These are phyloP conservation scores for Rhizophlyctis rosea DNA, from an alignment of 192 early-diverging fungal genomes.

Conservation along the genomic window DNA sequence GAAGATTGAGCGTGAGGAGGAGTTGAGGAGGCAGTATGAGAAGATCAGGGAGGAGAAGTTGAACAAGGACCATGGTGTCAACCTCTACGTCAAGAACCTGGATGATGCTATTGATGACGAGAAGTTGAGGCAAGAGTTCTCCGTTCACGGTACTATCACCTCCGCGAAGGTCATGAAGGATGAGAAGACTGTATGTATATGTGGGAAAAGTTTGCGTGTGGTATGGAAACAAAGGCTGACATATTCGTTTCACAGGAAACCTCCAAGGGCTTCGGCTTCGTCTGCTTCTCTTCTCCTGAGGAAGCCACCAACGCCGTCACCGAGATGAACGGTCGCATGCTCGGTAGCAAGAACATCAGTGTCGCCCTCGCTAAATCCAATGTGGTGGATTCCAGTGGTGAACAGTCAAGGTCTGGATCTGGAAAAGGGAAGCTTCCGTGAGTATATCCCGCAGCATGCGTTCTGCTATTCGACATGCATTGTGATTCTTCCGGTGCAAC, in stretches of 20 bases:
- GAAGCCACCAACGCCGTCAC: conserved; percentile 96
- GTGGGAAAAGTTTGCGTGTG: conserved; percentile 25
- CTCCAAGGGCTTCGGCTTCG: conserved; percentile 94
- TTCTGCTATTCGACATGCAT: neutral
- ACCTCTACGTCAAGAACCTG: conserved; percentile 97
- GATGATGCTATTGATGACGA: conserved; percentile 95
- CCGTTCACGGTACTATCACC: conserved; percentile 89
- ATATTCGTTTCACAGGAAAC: too few relatives aligned
- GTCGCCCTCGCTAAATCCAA: conserved; percentile 96
- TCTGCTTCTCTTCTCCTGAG: conserved; percentile 94
- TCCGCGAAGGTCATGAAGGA: conserved; percentile 95
- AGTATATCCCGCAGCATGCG: neutral
- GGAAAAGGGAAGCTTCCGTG: conserved; percentile 1
- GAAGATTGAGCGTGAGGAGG: conserved; percentile 93
- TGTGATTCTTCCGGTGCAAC: too few relatives aligned
- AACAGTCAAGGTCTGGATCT: too few relatives aligned
- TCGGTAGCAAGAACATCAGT: conserved; percentile 90
- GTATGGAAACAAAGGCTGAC: too few relatives aligned
- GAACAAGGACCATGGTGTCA: conserved; percentile 95
- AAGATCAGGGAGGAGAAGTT: conserved; percentile 87
- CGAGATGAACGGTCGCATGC: conserved; percentile 96
- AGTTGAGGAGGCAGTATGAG: conserved; percentile 90
- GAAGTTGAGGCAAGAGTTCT: conserved; percentile 89
- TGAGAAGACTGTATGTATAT: conserved; percentile 72
- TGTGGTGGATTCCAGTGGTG: too few relatives aligned